phyloP scores from a whole-genome alignment of 495 filamentous ascomycete genomes.

The Pseudoneurospora amorphoporcata region DNA sequence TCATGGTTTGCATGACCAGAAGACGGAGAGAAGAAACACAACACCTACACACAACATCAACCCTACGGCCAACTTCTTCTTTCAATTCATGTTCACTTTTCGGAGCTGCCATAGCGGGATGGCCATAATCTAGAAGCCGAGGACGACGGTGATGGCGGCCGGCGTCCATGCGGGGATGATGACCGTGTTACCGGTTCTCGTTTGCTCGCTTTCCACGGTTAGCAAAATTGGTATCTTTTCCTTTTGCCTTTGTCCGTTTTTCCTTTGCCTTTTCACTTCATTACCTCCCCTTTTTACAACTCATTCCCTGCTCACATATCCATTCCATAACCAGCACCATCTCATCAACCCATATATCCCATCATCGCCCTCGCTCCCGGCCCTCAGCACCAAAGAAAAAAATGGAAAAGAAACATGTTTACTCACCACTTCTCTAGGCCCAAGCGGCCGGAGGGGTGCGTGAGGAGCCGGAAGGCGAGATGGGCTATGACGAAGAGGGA shows the following conservation, averaged over 20 bases:
- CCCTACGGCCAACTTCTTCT: neutral
- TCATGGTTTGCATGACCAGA: neutral
- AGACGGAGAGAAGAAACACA: neutral
- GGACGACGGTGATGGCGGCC: neutral
- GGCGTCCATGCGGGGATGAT: neutral
- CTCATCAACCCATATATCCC: neutral
- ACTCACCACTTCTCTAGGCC: neutral
- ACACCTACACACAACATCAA: neutral
- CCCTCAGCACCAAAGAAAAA: neutral
- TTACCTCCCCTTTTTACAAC: neutral
- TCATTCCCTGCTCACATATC: neutral
- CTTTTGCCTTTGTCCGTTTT: neutral
- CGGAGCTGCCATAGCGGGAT: neutral
- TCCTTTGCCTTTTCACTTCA: neutral
- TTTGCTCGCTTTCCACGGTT: neutral
- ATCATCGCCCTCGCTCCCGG: neutral
- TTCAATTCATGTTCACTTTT: neutral
- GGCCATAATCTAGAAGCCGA: neutral
- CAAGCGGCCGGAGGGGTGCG: neutral
- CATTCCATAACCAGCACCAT: neutral
- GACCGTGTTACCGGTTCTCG: neutral
- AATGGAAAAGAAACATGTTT: neutral
- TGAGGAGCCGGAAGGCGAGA: neutral
- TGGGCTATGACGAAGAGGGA: neutral
- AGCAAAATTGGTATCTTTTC: neutral